Conservation (phyloP, 306 rosid genomes). For the Morella rubra region DNA sequence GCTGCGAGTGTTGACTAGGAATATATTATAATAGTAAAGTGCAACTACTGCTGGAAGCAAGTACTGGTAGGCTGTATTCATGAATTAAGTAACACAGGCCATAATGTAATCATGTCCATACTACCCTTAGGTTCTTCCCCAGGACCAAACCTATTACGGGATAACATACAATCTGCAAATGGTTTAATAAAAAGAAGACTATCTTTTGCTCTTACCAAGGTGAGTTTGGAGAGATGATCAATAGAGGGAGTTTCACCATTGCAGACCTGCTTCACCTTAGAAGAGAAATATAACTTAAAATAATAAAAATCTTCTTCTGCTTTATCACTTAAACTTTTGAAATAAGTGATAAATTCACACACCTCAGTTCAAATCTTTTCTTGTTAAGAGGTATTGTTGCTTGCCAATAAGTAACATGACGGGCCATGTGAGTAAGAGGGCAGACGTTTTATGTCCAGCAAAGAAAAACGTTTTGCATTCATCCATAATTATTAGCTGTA, state of each 20-base stretch:
- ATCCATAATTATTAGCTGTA: conserved; percentile 83
- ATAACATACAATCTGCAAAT: no score
- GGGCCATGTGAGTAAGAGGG: conserved; percentile 87
- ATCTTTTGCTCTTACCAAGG: conserved; percentile 41
- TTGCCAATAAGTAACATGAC: conserved; percentile 76
- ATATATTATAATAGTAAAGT: no score
- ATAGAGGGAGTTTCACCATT: conserved; percentile 52
- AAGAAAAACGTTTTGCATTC: conserved; percentile 96
- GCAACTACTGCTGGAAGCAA: no score
- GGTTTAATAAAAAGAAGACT: background rate
- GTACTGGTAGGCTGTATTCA: no score
- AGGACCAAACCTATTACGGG: background rate
- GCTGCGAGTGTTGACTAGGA: no score
- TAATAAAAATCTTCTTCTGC: no score
- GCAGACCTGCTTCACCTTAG: conserved; percentile 57
- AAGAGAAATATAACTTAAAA: no score
- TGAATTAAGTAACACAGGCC: no score
- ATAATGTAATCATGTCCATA: no score
- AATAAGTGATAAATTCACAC: no score
- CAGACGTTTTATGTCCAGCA: conserved; percentile 96
- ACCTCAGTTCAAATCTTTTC: conserved; percentile 63
- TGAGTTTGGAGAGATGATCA: conserved; percentile 75
- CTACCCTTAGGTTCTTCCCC: no score
- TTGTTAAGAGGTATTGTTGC: conserved; percentile 64
- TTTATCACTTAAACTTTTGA: no score